Conservation (phyloP, 2,329 filamentous ascomycete genomes). For the Talaromyces sp. region DNA sequence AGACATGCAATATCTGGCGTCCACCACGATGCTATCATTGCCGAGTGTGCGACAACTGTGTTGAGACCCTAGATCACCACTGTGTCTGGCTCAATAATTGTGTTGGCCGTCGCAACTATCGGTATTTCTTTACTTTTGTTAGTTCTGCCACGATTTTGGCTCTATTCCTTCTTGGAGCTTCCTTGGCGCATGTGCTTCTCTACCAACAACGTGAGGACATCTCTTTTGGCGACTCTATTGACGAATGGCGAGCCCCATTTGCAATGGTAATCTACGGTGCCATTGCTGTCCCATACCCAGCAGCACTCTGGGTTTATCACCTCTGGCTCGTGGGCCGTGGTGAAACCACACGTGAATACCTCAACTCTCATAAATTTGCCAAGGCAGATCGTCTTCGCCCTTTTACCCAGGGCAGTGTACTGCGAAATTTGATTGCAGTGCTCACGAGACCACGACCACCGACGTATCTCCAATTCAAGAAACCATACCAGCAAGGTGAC, state of each 20-base stretch:
- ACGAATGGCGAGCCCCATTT: constrained; percentile 72
- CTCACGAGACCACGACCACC: constrained; percentile 78
- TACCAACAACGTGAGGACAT: constrained; percentile 61
- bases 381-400: constrained; percentile 88
- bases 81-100: constrained; percentile 99
- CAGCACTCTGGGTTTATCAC: constrained; percentile 80
- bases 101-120: constrained; percentile 92
- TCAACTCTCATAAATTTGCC: constrained; percentile 91
- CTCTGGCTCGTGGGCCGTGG: constrained; percentile 84
- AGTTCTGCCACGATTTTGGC: constrained; percentile 70
- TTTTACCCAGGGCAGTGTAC: constrained; percentile 70
- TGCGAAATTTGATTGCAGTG: constrained; percentile 76
- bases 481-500: constrained; percentile 69
- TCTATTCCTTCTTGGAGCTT: constrained; percentile 69
- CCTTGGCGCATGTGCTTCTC: constrained; percentile 71
- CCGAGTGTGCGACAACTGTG: constrained; percentile 91
- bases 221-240: constrained; percentile 63
- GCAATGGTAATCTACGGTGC: constrained; percentile 82
- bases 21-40: constrained; percentile 95
- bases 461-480: constrained; percentile 85
- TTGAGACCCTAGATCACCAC: constrained; percentile 96
- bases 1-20: constrained; percentile 95
- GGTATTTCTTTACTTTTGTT: constrained; percentile 94
- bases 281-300: constrained; percentile 71
- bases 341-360: constrained; percentile 92